phyloP scores from a whole-genome alignment of 352 stramenopile genomes.

The Globisporangium splendens region DNA sequence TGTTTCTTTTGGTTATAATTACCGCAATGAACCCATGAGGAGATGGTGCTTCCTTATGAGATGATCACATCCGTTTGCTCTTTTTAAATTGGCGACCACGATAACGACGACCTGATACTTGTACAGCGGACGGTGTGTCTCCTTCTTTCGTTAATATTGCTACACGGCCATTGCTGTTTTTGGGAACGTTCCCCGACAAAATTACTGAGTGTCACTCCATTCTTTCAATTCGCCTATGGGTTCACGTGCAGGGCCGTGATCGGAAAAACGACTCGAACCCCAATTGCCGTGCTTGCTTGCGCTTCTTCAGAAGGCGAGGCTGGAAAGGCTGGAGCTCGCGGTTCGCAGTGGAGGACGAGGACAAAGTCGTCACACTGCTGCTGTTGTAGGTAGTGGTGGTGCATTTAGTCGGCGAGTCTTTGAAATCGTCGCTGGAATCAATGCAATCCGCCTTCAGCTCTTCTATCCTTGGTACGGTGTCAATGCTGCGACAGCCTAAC shows the following conservation, averaged over 20 bases:
- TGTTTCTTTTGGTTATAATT: too few species aligned
- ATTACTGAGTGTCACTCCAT: too few species aligned
- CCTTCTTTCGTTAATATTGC: too few species aligned
- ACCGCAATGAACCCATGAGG: too few species aligned
- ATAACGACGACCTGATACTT: too few species aligned
- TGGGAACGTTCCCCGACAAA: too few species aligned
- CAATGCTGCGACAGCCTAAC: neutral
- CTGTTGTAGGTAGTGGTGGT: neutral
- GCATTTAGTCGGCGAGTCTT: neutral
- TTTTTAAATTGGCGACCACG: too few species aligned
- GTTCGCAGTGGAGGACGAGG: neutral
- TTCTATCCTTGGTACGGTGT: slow-evolving; percentile 10
- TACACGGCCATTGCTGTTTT: too few species aligned
- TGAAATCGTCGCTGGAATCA: slow-evolving; percentile 13
- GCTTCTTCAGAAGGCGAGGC: slow-evolving; percentile 15
- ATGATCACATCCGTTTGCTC: neutral
- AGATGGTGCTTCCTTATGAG: neutral
- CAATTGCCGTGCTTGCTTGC: slow-evolving; percentile 14
- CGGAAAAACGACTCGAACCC: slow-evolving; percentile 12
- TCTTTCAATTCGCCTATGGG: too few species aligned
- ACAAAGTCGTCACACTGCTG: neutral
- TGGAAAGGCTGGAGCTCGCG: slow-evolving; percentile 8
- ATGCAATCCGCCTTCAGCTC: slow-evolving; percentile 13
- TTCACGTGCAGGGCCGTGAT: slow-evolving; percentile 9
- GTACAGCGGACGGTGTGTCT: too few species aligned